These are phyloP conservation scores for Diplodia intermedia DNA, from an alignment of 2,329 filamentous ascomycete genomes.

Conservation along the genomic window DNA sequence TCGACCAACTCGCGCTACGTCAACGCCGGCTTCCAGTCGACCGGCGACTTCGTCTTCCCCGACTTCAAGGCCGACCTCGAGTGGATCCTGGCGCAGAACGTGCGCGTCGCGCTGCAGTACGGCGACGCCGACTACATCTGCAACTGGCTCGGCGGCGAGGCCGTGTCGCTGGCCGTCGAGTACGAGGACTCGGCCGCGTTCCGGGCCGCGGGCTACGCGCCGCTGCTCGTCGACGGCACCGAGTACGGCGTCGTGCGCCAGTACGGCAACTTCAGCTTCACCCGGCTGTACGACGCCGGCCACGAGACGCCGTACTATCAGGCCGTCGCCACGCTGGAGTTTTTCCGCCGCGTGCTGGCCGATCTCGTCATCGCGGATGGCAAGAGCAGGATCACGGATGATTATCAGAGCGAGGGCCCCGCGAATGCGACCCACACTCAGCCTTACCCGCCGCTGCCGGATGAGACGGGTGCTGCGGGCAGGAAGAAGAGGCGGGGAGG, in stretches of 20 bases:
- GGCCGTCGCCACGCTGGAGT: constrained; percentile 26
- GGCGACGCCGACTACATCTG: constrained; percentile 51
- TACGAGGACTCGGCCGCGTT: constrained; percentile 55
- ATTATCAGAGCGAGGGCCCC: constrained; percentile 17
- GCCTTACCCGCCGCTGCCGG: constrained; percentile 31
- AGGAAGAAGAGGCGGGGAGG: neutral
- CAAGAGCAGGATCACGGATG: neutral
- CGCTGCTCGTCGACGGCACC: constrained; percentile 70
- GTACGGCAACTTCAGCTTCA: constrained; percentile 69
- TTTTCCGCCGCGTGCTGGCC: constrained; percentile 21
- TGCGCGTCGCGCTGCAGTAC: constrained; percentile 47
- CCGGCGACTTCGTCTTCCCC: constrained; percentile 65
- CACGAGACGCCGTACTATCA: constrained; percentile 54
- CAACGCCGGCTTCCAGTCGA: constrained; percentile 59
- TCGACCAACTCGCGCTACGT: constrained; percentile 56
- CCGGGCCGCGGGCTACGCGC: constrained; percentile 72
- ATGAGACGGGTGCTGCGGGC: constrained; percentile 16
- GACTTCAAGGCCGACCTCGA: constrained; percentile 58
- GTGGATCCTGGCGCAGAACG: constrained; percentile 50
- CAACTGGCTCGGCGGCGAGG: constrained; percentile 46
- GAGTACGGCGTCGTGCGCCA: constrained; percentile 73
- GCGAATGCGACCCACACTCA: constrained; percentile 24
- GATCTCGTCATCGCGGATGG: constrained; percentile 20
- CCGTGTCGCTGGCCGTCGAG: constrained; percentile 53
- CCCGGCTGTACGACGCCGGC: constrained; percentile 60